phyloP scores from a whole-genome alignment of 441 rosid genomes.

The Populus tomentosa region DNA sequence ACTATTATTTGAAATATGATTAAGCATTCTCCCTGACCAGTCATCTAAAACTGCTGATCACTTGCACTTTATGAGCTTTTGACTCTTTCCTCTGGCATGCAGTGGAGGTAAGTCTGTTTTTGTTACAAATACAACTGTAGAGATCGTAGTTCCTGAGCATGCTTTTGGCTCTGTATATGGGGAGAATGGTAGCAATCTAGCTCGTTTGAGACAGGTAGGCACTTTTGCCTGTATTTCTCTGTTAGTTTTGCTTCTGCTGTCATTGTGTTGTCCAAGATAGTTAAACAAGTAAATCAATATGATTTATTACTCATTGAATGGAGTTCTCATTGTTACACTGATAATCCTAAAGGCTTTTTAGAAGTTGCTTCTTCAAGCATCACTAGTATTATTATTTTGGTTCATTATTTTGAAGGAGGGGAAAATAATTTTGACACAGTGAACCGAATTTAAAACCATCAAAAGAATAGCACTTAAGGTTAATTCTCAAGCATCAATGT shows the following conservation, averaged over 20 bases:
- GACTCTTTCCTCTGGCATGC: slow-evolving; percentile 25
- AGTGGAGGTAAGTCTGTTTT: slow-evolving; percentile 75
- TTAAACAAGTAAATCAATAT: background rate
- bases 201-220: slow-evolving; percentile 79
- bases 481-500: background rate
- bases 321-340: background rate
- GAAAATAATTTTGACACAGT: background rate
- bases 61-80: background rate
- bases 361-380: background rate
- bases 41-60: background rate
- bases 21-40: background rate
- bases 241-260: background rate
- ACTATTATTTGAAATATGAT: background rate
- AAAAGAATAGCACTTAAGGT: background rate
- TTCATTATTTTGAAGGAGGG: background rate
- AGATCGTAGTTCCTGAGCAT: slow-evolving; percentile 68
- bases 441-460: background rate
- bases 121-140: slow-evolving; percentile 83
- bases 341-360: background rate
- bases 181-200: slow-evolving; percentile 68
- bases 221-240: background rate
- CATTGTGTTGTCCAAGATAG: background rate
- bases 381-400: background rate
- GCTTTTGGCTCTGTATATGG: slow-evolving; percentile 79
- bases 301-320: background rate